Conservation (phyloP, 2,329 filamentous ascomycete genomes). For the Zasmidium angulare region DNA sequence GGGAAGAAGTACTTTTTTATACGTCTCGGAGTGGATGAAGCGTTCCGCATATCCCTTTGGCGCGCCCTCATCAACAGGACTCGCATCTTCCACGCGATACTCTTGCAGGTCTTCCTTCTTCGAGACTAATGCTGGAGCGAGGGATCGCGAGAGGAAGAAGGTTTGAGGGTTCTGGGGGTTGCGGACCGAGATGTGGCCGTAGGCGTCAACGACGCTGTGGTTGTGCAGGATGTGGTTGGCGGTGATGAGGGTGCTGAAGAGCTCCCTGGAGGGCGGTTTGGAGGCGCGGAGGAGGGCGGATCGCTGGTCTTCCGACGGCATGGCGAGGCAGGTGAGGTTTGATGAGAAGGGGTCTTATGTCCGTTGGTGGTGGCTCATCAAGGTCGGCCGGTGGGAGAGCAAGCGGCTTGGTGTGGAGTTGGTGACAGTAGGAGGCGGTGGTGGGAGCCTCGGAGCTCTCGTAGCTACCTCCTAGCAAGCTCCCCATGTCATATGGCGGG, state of each 20-base stretch:
- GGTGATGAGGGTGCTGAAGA: conserved; percentile 37
- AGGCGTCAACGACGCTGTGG: conserved; percentile 31
- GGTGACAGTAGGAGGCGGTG: not conserved
- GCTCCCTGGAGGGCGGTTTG: conserved; percentile 24
- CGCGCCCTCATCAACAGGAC: conserved; percentile 26
- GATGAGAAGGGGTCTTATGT: not conserved
- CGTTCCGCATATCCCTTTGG: conserved; percentile 42
- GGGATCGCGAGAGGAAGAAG: conserved; percentile 47
- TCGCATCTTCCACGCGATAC: conserved; percentile 45
- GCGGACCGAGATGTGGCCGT: conserved; percentile 37
- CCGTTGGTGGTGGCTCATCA: not conserved
- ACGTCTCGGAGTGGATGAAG: conserved; percentile 46
- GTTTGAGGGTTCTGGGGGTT: conserved; percentile 38
- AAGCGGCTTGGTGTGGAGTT: not conserved
- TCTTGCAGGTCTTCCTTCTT: conserved; percentile 44
- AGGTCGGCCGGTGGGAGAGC: too few species aligned
- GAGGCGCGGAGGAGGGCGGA: conserved; percentile 31
- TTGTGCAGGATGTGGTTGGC: conserved; percentile 33
- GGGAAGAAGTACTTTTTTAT: too few species aligned
- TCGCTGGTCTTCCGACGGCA: not conserved
- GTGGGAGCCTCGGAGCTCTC: not conserved
- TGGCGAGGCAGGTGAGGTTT: not conserved
- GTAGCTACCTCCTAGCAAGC: not conserved
- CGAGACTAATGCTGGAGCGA: conserved; percentile 46
- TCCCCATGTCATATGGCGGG: not conserved